Evolutionary conservation across 257 asterid species (phyloP).

Genomic region (Mitragyna speciosa): DNA sequence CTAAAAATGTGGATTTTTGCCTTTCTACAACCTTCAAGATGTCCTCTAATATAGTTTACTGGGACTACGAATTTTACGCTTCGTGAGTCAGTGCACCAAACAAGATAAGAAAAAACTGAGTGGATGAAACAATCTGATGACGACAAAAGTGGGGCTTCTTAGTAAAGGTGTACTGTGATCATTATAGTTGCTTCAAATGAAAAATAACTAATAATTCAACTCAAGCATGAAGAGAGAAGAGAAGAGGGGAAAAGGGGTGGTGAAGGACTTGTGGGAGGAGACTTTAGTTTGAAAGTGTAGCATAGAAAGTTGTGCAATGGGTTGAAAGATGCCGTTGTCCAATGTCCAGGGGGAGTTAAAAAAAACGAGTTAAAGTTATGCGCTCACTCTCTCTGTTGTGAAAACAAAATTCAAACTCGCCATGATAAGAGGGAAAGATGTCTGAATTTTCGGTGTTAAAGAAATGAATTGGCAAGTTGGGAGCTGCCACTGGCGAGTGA

Average conservation of each 20-base stretch:
- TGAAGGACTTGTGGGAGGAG: slow-evolving; percentile 4
- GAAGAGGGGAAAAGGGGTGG: background rate
- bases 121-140: background rate
- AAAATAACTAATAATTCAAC: slow-evolving; percentile 44
- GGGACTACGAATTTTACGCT: slow-evolving; percentile 5
- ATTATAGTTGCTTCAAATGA: slow-evolving; percentile 45
- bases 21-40: background rate
- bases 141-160: slow-evolving; percentile 36
- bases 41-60: background rate
- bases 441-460: background rate
- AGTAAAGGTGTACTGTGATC: slow-evolving; percentile 34
- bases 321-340: slow-evolving; percentile 46
- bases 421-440: background rate
- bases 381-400: background rate
- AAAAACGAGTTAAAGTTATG: background rate
- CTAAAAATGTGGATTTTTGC: slow-evolving; percentile 11
- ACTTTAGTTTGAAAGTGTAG: slow-evolving; percentile 36
- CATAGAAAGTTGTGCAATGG: slow-evolving; percentile 42
- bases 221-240: slow-evolving; percentile 12
- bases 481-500: slow-evolving; percentile 1
- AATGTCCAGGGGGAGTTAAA: slow-evolving; percentile 24
- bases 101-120: slow-evolving; percentile 22
- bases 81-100: slow-evolving; percentile 21
- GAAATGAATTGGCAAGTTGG: background rate
- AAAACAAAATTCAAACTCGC: slow-evolving; percentile 1